A percentile compares a stretch with the other conserved stretches of the same genome.
Conservation (phyloP, 208 protist genomes). For the Lotmaria passim region DNA sequence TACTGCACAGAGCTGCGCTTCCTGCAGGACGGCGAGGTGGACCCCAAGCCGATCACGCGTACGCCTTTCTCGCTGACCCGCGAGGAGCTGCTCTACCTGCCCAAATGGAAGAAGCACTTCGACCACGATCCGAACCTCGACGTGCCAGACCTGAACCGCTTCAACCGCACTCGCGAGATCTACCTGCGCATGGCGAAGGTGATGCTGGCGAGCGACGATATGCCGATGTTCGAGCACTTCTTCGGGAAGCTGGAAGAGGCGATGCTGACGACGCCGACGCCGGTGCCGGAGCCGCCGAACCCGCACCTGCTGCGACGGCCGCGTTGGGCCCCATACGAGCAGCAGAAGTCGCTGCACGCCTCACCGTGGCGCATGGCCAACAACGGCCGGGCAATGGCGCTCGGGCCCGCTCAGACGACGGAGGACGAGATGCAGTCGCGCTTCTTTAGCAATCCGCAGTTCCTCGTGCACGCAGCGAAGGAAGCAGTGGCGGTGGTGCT, state of each 20-base stretch:
- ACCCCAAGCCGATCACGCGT: constrained; percentile 91
- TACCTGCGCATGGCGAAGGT: constrained; percentile 83
- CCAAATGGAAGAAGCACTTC: constrained; percentile 95
- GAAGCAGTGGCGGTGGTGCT: constrained; percentile 59
- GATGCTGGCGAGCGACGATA: constrained; percentile 71
- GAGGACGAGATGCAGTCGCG: constrained; percentile 86
- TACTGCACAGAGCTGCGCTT: constrained; percentile 91
- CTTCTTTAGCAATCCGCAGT: constrained; percentile 88
- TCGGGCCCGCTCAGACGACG: constrained; percentile 51
- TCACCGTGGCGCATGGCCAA: constrained; percentile 83
- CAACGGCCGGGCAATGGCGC: constrained; percentile 74
- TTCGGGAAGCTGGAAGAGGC: constrained; percentile 75
- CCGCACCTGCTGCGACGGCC: constrained; percentile 78
- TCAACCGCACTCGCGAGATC: constrained; percentile 91
- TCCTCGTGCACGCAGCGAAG: constrained; percentile 71
- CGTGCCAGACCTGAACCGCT: constrained; percentile 90
- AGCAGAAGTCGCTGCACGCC: constrained; percentile 71
- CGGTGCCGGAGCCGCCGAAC: constrained; percentile 91
- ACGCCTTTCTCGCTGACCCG: constrained; percentile 86
- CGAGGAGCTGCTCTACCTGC: constrained; percentile 89
- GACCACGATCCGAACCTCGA: constrained; percentile 93
- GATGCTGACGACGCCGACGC: constrained; percentile 87
- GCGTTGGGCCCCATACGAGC: constrained; percentile 80
- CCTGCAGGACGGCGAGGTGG: constrained; percentile 75
- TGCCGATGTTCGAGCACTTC: constrained; percentile 70